Base-by-base conservation (phyloP, 192 early-diverging fungal species). In the Podila verticillata region DNA sequence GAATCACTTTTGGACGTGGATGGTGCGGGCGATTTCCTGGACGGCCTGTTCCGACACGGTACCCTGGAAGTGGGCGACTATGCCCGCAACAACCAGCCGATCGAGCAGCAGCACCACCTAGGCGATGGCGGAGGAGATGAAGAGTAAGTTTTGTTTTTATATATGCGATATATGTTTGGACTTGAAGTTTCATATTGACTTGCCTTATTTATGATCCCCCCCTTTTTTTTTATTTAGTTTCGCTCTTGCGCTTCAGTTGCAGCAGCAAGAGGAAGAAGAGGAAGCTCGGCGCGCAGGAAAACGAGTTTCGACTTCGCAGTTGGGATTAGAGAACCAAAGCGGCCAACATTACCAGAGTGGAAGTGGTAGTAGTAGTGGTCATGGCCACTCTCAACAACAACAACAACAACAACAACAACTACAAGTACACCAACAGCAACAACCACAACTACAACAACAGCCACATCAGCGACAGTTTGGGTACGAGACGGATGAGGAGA, bases 1-100 rank as follows among this genome's bases (percentile, higher is more conserved):
- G 93, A 95, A 79, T 89, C 88, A 0, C 75, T 95, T 26, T 57
- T 74, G 4, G 90, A 92, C 70, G 87, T 95, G 0, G 86, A 90
- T 57, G 73, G 83, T 3, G 64, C 85, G 19, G 88, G 91, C 2
- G 75, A 84, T 62, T 95, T 95, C 56, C 67, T 90, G 19, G 89
- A 92, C 58, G 86, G 89, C 31, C 57, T 75, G 32, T 93, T 94
- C 64, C 28, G 39, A 57, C 66, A 77, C 56, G 61, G 74, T 30
- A 62, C 81, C 8, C 63, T 71, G 20, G 73, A 70, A 19, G 74
- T 81, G 10, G 77, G 78, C 17, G 82, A 85, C 58, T 83, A 83
- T 80, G 82, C 74, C 0, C 78, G 77, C 31, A 80, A 72, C 35
- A 72, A 68, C 70, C 77, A 85, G 15, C 70, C 81, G 1, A 36